Evolutionary conservation across 1,139 yeast genomes (phyloP).

Genomic region (Pneumocystis jirovecii): DNA sequence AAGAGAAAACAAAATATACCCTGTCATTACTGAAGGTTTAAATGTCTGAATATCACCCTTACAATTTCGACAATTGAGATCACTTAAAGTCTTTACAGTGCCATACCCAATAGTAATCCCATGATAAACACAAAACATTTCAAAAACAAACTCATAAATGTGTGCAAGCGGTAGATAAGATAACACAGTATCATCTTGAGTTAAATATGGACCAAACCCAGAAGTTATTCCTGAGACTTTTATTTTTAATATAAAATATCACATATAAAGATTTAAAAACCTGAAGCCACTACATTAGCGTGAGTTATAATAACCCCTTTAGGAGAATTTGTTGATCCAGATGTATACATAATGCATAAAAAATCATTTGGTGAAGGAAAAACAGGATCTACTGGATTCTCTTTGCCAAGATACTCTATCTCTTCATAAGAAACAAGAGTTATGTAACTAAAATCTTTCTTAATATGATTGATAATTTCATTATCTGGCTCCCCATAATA

Average conservation of each 20-base stretch:
- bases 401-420: constrained; percentile 47
- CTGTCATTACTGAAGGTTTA: constrained; percentile 89
- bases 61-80: constrained; percentile 67
- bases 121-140: constrained; percentile 69
- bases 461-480: constrained; percentile 42
- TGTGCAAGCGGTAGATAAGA: constrained; percentile 93
- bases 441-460: constrained; percentile 61
- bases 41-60: constrained; percentile 76
- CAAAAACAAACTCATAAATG: constrained; percentile 83
- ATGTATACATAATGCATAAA: constrained; percentile 93
- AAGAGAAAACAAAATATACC: not conserved
- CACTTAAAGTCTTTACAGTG: constrained; percentile 79
- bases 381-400: constrained; percentile 28
- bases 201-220: constrained; percentile 22
- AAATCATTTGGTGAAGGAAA: constrained; percentile 60
- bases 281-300: constrained; percentile 62
- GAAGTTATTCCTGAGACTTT: not conserved
- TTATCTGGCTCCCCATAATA: constrained; percentile 57
- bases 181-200: constrained; percentile 51
- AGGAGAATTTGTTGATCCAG: constrained; percentile 96
- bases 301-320: constrained; percentile 88
- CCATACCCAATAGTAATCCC: constrained; percentile 86
- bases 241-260: not conserved
- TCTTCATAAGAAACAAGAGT: constrained; percentile 52
- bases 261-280: not conserved